Conservation (phyloP, 495 filamentous ascomycete species). For the Xylaria sp. region DNA sequence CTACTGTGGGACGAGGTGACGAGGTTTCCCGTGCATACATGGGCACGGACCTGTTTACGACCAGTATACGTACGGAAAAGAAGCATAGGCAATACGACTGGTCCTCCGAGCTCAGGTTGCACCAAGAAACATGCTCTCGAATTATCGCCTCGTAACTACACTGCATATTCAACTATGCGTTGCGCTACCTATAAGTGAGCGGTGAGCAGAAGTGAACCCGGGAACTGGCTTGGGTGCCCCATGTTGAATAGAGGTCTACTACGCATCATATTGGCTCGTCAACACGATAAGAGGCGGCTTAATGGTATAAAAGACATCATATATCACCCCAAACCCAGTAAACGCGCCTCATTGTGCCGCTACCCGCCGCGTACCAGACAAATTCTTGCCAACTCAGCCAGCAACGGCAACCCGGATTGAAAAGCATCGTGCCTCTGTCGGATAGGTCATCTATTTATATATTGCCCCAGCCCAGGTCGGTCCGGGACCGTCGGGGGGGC, state of each 20-base stretch:
- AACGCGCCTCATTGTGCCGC: background rate
- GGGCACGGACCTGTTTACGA: background rate
- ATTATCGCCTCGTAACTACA: background rate
- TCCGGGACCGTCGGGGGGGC: background rate
- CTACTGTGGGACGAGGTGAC: background rate
- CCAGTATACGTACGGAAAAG: background rate
- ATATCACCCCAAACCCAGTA: constrained; percentile 16
- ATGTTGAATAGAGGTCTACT: constrained; percentile 4
- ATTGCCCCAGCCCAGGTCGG: background rate
- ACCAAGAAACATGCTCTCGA: background rate
- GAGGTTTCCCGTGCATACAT: background rate
- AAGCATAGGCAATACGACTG: constrained; percentile 10
- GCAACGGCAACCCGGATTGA: background rate
- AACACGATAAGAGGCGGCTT: background rate
- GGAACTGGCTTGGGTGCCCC: constrained; percentile 19
- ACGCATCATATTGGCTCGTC: constrained; percentile 11
- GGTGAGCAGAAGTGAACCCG: constrained; percentile 10
- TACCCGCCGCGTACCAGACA: constrained; percentile 17
- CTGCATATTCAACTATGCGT: background rate
- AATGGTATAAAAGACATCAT: constrained; percentile 23
- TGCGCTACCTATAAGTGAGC: background rate
- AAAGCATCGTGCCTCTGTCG: background rate
- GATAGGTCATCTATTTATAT: background rate
- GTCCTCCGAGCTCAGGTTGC: background rate
- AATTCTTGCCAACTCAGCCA: constrained; percentile 12